Evolutionary conservation across 768 basidiomycete genomes (phyloP).

Genomic region (Tulasnella sp.): DNA sequence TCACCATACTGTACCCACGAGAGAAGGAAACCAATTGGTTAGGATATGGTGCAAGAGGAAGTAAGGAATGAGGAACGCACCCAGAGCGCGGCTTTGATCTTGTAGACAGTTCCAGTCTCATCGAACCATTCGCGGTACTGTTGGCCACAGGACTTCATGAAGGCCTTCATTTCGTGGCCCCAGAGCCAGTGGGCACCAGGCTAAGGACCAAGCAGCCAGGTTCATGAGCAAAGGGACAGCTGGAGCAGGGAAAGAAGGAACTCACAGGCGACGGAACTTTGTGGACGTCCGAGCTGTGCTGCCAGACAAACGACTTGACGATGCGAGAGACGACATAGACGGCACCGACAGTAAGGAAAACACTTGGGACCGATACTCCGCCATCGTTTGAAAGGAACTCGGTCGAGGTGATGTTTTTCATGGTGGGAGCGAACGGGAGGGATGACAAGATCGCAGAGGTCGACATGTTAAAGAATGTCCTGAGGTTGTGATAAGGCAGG

Average conservation of each 20-base stretch:
- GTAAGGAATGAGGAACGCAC: background rate
- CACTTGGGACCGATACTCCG: too few relatives aligned
- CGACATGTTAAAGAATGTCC: too few relatives aligned
- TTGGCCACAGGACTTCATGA: slow-evolving; percentile 10
- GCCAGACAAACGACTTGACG: too few relatives aligned
- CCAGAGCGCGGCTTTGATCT: slow-evolving; percentile 1
- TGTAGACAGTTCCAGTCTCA: background rate
- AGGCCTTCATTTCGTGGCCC: slow-evolving; percentile 14
- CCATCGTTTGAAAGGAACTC: too few relatives aligned
- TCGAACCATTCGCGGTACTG: slow-evolving; percentile 14
- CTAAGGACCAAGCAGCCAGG: background rate
- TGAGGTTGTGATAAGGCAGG: too few relatives aligned
- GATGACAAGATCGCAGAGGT: too few relatives aligned
- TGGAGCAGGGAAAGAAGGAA: background rate
- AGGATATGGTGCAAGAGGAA: too few relatives aligned
- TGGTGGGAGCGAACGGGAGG: too few relatives aligned
- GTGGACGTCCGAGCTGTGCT: background rate
- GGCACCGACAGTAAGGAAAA: too few relatives aligned
- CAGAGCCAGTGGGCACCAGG: slow-evolving; percentile 4
- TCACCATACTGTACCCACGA: background rate
- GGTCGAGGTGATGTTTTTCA: too few relatives aligned
- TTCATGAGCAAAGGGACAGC: background rate
- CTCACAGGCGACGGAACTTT: background rate
- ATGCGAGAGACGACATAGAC: too few relatives aligned
- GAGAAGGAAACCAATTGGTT: background rate